Conservation (phyloP, 495 filamentous ascomycete species). For the Hypoxylon lenormandii region DNA sequence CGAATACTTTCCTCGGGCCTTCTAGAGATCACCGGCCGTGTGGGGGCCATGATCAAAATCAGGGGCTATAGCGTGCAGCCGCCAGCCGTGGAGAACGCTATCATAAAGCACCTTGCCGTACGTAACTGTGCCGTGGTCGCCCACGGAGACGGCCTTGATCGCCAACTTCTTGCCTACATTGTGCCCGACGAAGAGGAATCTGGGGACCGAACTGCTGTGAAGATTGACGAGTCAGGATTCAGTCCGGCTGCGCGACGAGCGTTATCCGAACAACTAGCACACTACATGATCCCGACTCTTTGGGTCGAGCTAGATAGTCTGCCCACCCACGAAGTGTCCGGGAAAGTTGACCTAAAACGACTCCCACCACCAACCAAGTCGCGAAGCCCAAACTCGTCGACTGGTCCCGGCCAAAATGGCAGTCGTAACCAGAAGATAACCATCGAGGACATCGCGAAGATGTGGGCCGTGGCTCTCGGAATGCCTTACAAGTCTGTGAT, state of each 20-base stretch:
- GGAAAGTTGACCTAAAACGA: constrained; percentile 73
- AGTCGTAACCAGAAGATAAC: constrained; percentile 61
- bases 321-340: constrained; percentile 74
- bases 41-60: constrained; percentile 75
- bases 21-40: constrained; percentile 78
- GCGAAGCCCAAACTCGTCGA: constrained; percentile 51
- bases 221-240: constrained; percentile 70
- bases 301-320: constrained; percentile 72
- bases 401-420: constrained; percentile 48
- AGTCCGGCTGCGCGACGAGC: constrained; percentile 68
- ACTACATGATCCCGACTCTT: constrained; percentile 76
- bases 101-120: constrained; percentile 70
- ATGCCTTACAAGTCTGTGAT: constrained; percentile 65
- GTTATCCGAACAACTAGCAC: constrained; percentile 69
- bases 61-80: constrained; percentile 76
- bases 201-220: constrained; percentile 64
- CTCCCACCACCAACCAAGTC: constrained; percentile 64
- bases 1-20: constrained; percentile 70
- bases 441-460: constrained; percentile 66
- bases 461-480: constrained; percentile 72
- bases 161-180: constrained; percentile 75
- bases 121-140: constrained; percentile 69
- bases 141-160: constrained; percentile 73
- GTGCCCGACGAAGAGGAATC: constrained; percentile 67
- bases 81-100: constrained; percentile 72